Base-by-base conservation (phyloP, 768 basidiomycete genomes). In the Amanita muscaria region DNA sequence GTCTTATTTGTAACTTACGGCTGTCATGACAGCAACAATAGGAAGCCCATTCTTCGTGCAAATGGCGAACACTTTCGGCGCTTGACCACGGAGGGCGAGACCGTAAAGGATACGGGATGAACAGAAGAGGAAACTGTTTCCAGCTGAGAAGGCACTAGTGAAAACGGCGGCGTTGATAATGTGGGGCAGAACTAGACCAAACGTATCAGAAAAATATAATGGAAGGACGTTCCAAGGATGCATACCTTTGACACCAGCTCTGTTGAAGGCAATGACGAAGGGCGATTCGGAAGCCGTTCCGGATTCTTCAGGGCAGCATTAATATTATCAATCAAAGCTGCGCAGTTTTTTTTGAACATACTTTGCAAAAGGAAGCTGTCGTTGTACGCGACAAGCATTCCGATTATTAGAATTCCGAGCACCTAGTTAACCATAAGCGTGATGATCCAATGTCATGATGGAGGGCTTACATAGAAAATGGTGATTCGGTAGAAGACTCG, bases 401-500 rank as follows among this genome's bases (percentile, higher is more conserved):
- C 86, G 30, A 83, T 78, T 57, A 84, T 75, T 45, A 87, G 56
- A 46, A 86, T 70, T 24, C 83, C 84, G 38, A 85, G 65, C 49
- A 87, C 70, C 76, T 80, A n/a, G n/a, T n/a, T n/a, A 25, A n/a
- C 23, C 3, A 34, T n/a, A 14, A 9, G 35, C 19, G 44, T 23
- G 15, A 32, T n/a, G 42, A 16, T 19, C 14, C 40, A 42, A 19
- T 15, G 21, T 3, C 2, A 14, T 14, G 19, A 16, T 14, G 39
- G 8, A 10, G 19, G 24, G 14, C 74, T 49, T 49, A 78, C 75
- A 53, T 88, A 89, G 72, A 89, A 89, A 22, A 88, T 50, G 6
- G 84, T 50, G 53, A 94, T 83, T 49, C 90, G 80, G 64, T 77
- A 86, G 60, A 88, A 86, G 4, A 91, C 86, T 16, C 83, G 70